phyloP scores from a whole-genome alignment of 208 protist species.

The Wallacemonas sp. region DNA sequence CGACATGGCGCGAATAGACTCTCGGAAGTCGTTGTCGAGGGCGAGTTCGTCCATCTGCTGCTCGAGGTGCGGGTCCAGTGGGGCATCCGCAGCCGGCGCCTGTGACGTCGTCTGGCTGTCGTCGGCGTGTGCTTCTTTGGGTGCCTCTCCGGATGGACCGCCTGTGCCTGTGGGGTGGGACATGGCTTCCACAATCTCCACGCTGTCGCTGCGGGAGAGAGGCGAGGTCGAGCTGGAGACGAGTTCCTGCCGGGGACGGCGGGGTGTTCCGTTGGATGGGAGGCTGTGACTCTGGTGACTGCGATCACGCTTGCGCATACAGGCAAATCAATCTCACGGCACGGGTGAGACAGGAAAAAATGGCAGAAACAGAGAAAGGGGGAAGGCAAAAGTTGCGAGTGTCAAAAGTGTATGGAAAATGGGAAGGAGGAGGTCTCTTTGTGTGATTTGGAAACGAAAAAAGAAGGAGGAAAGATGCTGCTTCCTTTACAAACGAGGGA shows the following conservation, averaged over 20 bases:
- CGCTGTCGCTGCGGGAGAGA: not conserved
- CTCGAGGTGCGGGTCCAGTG: conserved; percentile 45
- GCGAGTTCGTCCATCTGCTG: conserved; percentile 45
- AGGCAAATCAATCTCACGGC: no score
- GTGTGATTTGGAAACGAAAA: no score
- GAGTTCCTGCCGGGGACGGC: conserved; percentile 18
- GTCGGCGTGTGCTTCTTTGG: no score
- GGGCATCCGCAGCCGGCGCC: not conserved
- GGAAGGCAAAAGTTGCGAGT: not conserved
- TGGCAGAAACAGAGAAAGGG: conserved; percentile 14
- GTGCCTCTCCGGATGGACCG: conserved; percentile 1
- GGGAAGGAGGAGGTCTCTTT: no score
- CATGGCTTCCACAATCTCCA: not conserved
- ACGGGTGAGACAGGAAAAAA: no score
- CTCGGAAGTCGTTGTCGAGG: conserved; percentile 70
- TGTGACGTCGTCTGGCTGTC: not conserved
- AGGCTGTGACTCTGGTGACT: not conserved
- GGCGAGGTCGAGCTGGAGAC: not conserved
- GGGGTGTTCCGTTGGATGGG: not conserved
- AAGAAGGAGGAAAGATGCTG: no score
- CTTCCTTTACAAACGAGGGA: no score
- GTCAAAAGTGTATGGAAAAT: no score
- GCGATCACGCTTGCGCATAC: conserved; percentile 4
- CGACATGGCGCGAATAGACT: conserved; percentile 68
- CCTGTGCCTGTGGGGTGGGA: conserved; percentile 11